These are phyloP conservation scores for Cryptococcus sp. DNA, from an alignment of 1,284 basidiomycete species.

Conservation along the genomic window DNA sequence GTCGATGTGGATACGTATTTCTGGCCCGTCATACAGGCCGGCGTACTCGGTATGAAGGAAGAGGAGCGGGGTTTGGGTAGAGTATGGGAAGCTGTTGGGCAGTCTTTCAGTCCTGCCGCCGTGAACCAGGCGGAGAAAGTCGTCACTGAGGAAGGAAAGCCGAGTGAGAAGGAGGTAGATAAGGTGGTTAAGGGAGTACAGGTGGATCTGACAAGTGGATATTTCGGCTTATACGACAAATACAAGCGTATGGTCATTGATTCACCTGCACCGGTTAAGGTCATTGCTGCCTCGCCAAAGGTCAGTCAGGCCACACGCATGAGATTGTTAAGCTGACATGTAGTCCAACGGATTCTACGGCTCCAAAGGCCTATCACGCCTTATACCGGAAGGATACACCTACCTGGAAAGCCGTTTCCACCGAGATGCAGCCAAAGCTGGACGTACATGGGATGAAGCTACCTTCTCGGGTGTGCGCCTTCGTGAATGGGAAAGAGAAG, in stretches of 20 bases:
- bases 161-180: slow-evolving; percentile 8
- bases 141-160: slow-evolving; percentile 10
- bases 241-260: slow-evolving; percentile 72
- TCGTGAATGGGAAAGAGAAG: slow-evolving; percentile 79
- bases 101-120: slow-evolving; percentile 8
- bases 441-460: slow-evolving; percentile 52
- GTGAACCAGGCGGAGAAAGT: not conserved
- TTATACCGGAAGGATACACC: slow-evolving; percentile 95
- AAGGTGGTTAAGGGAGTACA: not conserved
- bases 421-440: slow-evolving; percentile 57
- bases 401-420: slow-evolving; percentile 81
- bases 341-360: slow-evolving; percentile 95
- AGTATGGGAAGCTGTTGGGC: slow-evolving; percentile 38
- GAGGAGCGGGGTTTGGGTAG: slow-evolving; percentile 63
- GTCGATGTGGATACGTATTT: slow-evolving; percentile 57
- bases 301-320: slow-evolving; percentile 50
- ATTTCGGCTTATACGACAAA: slow-evolving; percentile 81
- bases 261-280: slow-evolving; percentile 58
- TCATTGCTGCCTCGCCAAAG: slow-evolving; percentile 83
- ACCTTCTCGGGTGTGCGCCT: slow-evolving; percentile 59
- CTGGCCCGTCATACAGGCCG: slow-evolving; percentile 78
- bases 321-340: slow-evolving; percentile 1
- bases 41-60: slow-evolving; percentile 74
- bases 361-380: slow-evolving; percentile 79
- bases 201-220: slow-evolving; percentile 81